Base-by-base conservation (phyloP, 352 stramenopile species). In the Heterotrichella gracilis region DNA sequence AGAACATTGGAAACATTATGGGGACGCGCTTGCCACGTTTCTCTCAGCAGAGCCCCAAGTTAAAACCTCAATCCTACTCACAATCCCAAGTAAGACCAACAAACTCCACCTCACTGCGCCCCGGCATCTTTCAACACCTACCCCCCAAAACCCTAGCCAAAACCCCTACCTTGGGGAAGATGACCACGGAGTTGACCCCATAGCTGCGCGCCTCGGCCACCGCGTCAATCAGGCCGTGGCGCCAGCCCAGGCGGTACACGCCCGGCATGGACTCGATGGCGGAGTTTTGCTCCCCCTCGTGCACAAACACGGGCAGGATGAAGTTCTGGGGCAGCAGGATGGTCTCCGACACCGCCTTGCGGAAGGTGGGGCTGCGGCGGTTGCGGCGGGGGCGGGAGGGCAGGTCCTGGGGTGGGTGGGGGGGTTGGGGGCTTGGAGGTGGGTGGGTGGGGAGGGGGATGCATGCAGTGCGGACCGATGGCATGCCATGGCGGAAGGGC, bases 251-350 rank as follows among this genome's bases (percentile, higher is more conserved):
- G 68, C 84, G 75, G 42, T 79, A 72, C 68, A 82, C 86, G 73
- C 82, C 84, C 24, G 84, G 84, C 84, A 92, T 90, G 63, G 79
- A 84, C 40, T 73, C 39, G 69, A 92, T 89, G 0, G 71, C 22
- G 70, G 74, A 69, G 53, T 78, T 78, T 17, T 74, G 22, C 25
- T 82, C 77, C 72, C 85, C 79, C 41, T 89, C 82, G 70, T 88
- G 81, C 68, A 92, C 89, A 73, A 92, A 92, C 2, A 92, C 76
- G 32, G 84, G 84, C 70, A 88, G 88, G 53, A 92, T 88, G 72
- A 92, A 86, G 73, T 92, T 85, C 14, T 76, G 73, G 19, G 82
- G 80, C n/a, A 81, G 82, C n/a, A 92, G 77, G 70, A 86, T 83
- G 70, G 78, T 87, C 74, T 92, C 84, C 4, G 81, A 74, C 13